Evolutionary conservation across 2,329 filamentous ascomycete genomes (phyloP).

Genomic region (Madurella mycetomatis): DNA sequence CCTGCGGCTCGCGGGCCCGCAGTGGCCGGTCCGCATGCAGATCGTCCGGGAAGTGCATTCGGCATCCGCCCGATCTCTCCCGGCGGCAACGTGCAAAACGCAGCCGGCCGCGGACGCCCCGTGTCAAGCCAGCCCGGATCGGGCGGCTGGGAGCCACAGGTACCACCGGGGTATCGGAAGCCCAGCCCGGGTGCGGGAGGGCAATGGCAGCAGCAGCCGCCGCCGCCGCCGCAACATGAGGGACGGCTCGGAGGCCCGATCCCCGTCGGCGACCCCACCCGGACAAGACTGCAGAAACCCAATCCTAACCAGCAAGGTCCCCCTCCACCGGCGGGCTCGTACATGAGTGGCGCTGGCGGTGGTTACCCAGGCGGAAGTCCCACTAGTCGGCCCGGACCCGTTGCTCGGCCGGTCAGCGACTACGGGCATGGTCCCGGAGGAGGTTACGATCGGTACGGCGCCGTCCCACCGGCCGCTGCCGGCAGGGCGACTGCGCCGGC

Average conservation of each 20-base stretch:
- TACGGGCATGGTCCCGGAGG: slow-evolving; percentile 22
- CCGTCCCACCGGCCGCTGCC: slow-evolving; percentile 22
- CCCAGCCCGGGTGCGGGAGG: slow-evolving; percentile 35
- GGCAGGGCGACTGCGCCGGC: slow-evolving; percentile 19
- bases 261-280: slow-evolving; percentile 32
- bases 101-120: slow-evolving; percentile 36
- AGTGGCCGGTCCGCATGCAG: slow-evolving; percentile 43
- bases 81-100: slow-evolving; percentile 38
- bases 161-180: slow-evolving; percentile 38
- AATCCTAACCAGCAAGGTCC: slow-evolving; percentile 27
- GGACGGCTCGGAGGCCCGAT: slow-evolving; percentile 28
- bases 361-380: slow-evolving; percentile 16
- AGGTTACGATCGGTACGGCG: slow-evolving; percentile 24
- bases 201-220: slow-evolving; percentile 14
- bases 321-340: slow-evolving; percentile 28
- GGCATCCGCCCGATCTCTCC: slow-evolving; percentile 46
- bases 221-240: slow-evolving; percentile 15
- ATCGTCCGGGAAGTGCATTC: slow-evolving; percentile 50
- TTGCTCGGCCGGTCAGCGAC: slow-evolving; percentile 33
- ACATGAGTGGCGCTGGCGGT: slow-evolving; percentile 11
- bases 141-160: slow-evolving; percentile 43
- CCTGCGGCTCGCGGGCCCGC: slow-evolving; percentile 47
- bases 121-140: slow-evolving; percentile 41
- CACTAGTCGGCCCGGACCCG: slow-evolving; percentile 34
- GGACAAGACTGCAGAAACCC: slow-evolving; percentile 38